These are phyloP conservation scores for Suillus cothurnatus DNA, from an alignment of 768 basidiomycete genomes.

Conservation along the genomic window DNA sequence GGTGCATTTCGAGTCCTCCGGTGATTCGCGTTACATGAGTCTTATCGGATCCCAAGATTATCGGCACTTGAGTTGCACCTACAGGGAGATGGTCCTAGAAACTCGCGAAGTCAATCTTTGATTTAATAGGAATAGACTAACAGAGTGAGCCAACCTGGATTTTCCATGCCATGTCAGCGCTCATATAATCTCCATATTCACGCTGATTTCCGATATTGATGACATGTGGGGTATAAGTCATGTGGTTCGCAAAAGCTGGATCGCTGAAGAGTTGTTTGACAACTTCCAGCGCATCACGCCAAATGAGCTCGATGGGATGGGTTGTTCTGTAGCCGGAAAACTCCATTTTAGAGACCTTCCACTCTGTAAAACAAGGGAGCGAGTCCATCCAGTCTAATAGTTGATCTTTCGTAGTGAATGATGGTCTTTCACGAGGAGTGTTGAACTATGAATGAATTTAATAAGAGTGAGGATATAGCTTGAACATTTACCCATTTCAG, in stretches of 20 bases:
- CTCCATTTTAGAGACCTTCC: slow-evolving; percentile 19
- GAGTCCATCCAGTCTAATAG: slow-evolving; percentile 17
- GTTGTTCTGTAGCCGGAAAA: slow-evolving; percentile 15
- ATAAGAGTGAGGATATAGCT: neutral
- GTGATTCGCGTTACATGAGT: slow-evolving; percentile 33
- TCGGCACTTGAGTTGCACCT: slow-evolving; percentile 31
- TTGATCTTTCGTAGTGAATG: slow-evolving; percentile 23
- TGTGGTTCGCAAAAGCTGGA: slow-evolving; percentile 24
- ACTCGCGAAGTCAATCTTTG: too few species aligned
- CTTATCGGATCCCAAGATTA: slow-evolving; percentile 35
- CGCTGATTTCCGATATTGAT: slow-evolving; percentile 4
- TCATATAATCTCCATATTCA: slow-evolving; percentile 28
- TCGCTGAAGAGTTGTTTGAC: slow-evolving; percentile 24
- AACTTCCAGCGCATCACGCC: slow-evolving; percentile 28
- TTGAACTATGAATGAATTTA: slow-evolving; percentile 8
- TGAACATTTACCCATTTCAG: slow-evolving; percentile 24
- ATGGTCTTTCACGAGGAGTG: slow-evolving; percentile 7
- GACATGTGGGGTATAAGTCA: slow-evolving; percentile 24
- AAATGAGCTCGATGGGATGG: slow-evolving; percentile 21
- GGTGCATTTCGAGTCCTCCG: slow-evolving; percentile 32
- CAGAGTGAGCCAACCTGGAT: slow-evolving; percentile 8
- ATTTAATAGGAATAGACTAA: too few species aligned
- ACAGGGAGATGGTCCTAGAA: slow-evolving; percentile 20
- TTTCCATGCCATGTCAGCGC: slow-evolving; percentile 20
- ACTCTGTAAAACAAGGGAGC: slow-evolving; percentile 23